Evolutionary conservation across 2,329 filamentous ascomycete species (phyloP).

Genomic region (Aspergillus sp.): DNA sequence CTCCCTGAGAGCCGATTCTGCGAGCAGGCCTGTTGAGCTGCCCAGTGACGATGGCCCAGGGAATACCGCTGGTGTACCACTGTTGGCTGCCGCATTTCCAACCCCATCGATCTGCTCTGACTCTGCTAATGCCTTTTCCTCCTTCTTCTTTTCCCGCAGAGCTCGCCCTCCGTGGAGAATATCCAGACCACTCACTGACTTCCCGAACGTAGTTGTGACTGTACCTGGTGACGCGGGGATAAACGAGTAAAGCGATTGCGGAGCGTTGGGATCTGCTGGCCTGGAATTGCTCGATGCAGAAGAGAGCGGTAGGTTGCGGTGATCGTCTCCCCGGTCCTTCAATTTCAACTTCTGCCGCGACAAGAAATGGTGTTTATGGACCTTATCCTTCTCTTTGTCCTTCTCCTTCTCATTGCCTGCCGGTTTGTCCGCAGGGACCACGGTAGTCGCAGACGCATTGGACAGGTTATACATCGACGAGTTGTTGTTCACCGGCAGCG

Average conservation of each 20-base stretch:
- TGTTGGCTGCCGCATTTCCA: conserved; percentile 16
- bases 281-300: conserved; percentile 59
- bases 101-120: conserved; percentile 30
- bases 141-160: conserved; percentile 71
- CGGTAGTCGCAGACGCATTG: conserved; percentile 54
- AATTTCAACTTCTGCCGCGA: conserved; percentile 58
- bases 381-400: conserved; percentile 23
- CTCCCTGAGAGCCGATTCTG: conserved; percentile 33
- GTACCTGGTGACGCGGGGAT: conserved; percentile 55
- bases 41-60: conserved; percentile 31
- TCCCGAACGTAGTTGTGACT: conserved; percentile 58
- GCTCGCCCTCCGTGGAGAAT: conserved; percentile 68
- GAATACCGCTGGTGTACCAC: conserved; percentile 21
- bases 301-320: conserved; percentile 50
- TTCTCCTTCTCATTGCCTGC: conserved; percentile 33
- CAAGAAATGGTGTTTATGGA: conserved; percentile 55
- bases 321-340: conserved; percentile 52
- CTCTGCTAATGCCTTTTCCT: conserved; percentile 50
- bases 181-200: conserved; percentile 73
- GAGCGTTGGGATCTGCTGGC: conserved; percentile 54
- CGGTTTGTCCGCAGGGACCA: conserved; percentile 44
- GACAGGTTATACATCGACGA: conserved; percentile 53
- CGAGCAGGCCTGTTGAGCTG: conserved; percentile 22
- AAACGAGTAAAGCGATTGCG: conserved; percentile 59
- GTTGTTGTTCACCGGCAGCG: conserved; percentile 43